Conservation (phyloP, 495 filamentous ascomycete species). For the Penicillium manginii region DNA sequence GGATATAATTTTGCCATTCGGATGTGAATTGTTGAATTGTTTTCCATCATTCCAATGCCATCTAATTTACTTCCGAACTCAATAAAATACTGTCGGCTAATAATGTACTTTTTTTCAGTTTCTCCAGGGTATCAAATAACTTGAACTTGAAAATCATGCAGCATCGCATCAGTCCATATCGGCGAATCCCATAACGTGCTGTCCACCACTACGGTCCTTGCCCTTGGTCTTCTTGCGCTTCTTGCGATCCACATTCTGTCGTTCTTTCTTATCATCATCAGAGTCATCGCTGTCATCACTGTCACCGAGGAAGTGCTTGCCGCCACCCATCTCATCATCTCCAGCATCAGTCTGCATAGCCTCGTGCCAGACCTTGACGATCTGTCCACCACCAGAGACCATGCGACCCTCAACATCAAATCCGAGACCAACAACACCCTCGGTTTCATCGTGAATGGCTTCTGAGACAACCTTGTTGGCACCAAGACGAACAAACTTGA, state of each 20-base stretch:
- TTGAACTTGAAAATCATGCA: slow-evolving; percentile 8
- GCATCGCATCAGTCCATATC: slow-evolving; percentile 61
- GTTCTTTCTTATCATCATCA: slow-evolving; percentile 46
- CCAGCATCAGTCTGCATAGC: slow-evolving; percentile 40
- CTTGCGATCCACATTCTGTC: slow-evolving; percentile 33
- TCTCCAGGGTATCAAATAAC: slow-evolving; percentile 31
- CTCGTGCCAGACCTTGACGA: slow-evolving; percentile 85
- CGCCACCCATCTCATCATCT: slow-evolving; percentile 40
- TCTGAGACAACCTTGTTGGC: slow-evolving; percentile 60
- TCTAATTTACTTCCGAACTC: too few relatives aligned
- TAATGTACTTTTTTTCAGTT: neutral
- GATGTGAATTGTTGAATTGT: slow-evolving; percentile 17
- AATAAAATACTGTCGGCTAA: neutral
- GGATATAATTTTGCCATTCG: slow-evolving; percentile 20
- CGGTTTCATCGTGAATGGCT: slow-evolving; percentile 79
- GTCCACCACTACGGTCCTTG: slow-evolving; percentile 53
- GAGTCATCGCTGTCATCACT: slow-evolving; percentile 53
- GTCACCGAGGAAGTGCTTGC: slow-evolving; percentile 40
- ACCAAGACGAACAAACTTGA: slow-evolving; percentile 60
- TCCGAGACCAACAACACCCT: slow-evolving; percentile 75
- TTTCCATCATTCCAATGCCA: too few relatives aligned
- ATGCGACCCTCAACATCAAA: slow-evolving; percentile 84
- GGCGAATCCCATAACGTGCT: slow-evolving; percentile 65
- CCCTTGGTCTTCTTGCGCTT: slow-evolving; percentile 63
- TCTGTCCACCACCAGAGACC: slow-evolving; percentile 81